Evolutionary conservation across 75 land plant species (phyloP).

Genomic region (Pinus tabuliformis): DNA sequence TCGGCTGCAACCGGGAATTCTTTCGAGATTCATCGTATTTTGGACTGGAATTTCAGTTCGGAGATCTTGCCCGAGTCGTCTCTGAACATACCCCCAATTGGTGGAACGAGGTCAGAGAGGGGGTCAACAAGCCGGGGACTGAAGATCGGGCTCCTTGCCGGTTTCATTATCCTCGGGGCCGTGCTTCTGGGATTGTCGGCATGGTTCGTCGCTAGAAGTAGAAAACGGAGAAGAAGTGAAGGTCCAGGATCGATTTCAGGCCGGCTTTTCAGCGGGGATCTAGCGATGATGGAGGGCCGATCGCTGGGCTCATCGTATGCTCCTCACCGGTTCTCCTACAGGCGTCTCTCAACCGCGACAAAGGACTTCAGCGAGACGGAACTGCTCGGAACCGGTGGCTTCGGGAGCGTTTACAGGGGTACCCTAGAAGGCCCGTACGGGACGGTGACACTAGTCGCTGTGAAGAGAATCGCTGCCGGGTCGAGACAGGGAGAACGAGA

Average conservation of each 20-base stretch:
- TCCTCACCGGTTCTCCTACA: slow-evolving; percentile 23
- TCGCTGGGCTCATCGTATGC: not conserved
- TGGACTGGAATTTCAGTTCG: slow-evolving; percentile 15
- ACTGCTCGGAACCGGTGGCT: slow-evolving; percentile 44
- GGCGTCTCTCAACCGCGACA: slow-evolving; percentile 26
- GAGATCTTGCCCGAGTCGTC: not conserved
- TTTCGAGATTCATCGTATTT: slow-evolving; percentile 12
- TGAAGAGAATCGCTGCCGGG: slow-evolving; percentile 25
- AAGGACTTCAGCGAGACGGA: slow-evolving; percentile 23
- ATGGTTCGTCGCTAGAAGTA: not conserved
- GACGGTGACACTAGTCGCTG: slow-evolving; percentile 14
- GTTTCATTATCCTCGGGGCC: not conserved
- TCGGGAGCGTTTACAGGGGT: slow-evolving; percentile 46
- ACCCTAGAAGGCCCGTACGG: not conserved
- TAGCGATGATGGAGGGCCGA: not conserved
- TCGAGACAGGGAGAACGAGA: slow-evolving; percentile 41
- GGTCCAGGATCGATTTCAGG: too few species aligned
- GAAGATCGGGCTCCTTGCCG: not conserved
- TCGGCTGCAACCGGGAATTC: slow-evolving; percentile 22
- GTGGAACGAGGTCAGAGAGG: too few species aligned
- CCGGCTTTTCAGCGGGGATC: not conserved
- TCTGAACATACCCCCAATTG: not conserved
- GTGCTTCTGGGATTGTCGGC: not conserved
- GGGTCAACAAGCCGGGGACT: not conserved
- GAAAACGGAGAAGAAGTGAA: not conserved